These are phyloP conservation scores for Pistacia integerrima DNA, from an alignment of 345 rosid species.

Conservation along the genomic window DNA sequence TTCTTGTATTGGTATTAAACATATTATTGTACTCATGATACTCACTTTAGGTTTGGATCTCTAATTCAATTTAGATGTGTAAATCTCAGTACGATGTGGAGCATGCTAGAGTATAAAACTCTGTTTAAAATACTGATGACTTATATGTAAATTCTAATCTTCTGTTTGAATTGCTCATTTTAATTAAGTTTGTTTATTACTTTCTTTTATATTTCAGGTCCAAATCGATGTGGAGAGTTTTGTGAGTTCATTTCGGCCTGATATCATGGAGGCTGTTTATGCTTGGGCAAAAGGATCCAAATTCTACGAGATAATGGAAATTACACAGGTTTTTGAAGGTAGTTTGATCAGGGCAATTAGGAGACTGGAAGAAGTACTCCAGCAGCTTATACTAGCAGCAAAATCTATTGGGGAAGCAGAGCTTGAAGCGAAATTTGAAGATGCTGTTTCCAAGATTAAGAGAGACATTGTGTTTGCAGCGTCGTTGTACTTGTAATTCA, in stretches of 20 bases:
- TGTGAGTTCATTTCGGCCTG: constrained; percentile 86
- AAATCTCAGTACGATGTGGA: background rate
- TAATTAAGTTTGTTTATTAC: background rate
- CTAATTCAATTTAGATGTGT: background rate
- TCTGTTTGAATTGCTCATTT: too few species aligned
- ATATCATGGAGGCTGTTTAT: constrained; percentile 95
- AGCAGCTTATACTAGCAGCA: constrained; percentile 89
- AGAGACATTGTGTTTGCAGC: constrained; percentile 98
- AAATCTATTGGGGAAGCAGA: constrained; percentile 89
- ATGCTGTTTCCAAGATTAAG: constrained; percentile 85
- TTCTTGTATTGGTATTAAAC: background rate
- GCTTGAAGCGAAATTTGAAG: constrained; percentile 80
- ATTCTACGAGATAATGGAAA: constrained; percentile 93
- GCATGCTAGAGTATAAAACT: background rate
- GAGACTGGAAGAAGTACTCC: constrained; percentile 96
- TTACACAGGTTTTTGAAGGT: constrained; percentile 93
- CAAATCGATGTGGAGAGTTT: constrained; percentile 81
- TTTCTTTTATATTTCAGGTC: constrained; percentile 48
- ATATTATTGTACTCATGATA: background rate
- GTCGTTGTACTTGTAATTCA: constrained; percentile 71
- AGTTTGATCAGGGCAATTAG: constrained; percentile 96
- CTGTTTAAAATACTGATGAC: too few species aligned
- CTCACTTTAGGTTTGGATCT: background rate
- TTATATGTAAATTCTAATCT: too few species aligned
- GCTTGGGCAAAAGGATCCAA: constrained; percentile 99